Base-by-base conservation (phyloP, 352 stramenopile species). In the Blastocystis sp. region DNA sequence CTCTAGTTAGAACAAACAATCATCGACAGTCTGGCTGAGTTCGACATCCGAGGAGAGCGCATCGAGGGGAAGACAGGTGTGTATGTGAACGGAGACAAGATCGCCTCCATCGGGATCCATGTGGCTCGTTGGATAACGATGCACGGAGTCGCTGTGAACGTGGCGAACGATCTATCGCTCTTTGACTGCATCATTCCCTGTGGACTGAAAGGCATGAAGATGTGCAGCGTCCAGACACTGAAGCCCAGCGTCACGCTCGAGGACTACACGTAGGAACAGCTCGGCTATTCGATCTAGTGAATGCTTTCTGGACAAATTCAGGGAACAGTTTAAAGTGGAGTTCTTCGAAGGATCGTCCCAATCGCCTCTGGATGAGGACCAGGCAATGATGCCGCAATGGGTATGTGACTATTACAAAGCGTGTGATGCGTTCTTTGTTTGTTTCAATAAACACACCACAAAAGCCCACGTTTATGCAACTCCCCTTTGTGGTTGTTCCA, bases 71-170 rank as follows among this genome's bases (percentile, higher is more conserved):
- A 79, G 29, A 88, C 77, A 9, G 77, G 77, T 26, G 77, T 88
- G n/a, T 88, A 79, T 43, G 77, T 88, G 43, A 88, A 88, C 29
- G 77, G 77, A 41, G 66, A 88, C 53, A 88, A 88, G 26, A 88
- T 88, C 53, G 77, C 77, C 2, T 76, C 77, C 18, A 88, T 88
- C 53, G 77, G 77, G 9, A 88, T 88, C 39, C 66, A 88, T 55
- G 77, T 88, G 6, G 62, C 77, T 54, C 62, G 77, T 34, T 88
- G 77, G 77, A 88, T 88, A 18, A 88, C 77, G 13, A 88, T 88
- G 77, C 77, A 88, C 37, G 77, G 77, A 64, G 76, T 88, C 29
- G 66, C 62, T 6, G 62, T 88, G 77, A 88, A 88, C 23, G 77
- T 88, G 20, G 47, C 39, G 13, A 88, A 88, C 41, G 77, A 88